A percentile compares a stretch with the other conserved stretches of the same genome.
These are phyloP conservation scores for Stagonosporopsis rhizophila DNA, from an alignment of 2,329 filamentous ascomycete genomes.

Conservation along the genomic window DNA sequence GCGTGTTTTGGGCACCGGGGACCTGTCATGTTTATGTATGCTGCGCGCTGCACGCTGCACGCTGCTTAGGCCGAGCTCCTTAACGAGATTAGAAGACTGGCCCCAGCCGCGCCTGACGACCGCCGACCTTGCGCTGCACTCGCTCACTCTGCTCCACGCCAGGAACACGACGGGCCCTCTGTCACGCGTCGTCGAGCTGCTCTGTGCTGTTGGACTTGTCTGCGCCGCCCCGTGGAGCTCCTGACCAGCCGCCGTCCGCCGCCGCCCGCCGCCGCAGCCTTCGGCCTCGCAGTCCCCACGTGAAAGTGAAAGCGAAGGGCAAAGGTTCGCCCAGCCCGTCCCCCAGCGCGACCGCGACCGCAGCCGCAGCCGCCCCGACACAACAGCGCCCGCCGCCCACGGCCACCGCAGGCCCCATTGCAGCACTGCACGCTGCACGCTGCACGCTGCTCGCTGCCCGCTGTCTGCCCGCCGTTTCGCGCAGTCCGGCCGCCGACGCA, in stretches of 20 bases:
- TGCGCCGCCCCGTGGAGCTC: neutral
- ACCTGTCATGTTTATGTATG: slow-evolving; percentile 13
- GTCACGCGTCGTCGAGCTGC: neutral
- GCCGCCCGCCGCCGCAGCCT: neutral
- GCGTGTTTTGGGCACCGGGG: slow-evolving; percentile 4
- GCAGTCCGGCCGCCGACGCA: neutral
- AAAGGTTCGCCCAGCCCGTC: neutral
- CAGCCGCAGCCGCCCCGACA: slow-evolving; percentile 3
- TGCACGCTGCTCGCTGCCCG: slow-evolving; percentile 8
- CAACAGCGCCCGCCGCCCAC: slow-evolving; percentile 9
- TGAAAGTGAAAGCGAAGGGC: slow-evolving; percentile 17
- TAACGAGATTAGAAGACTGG: slow-evolving; percentile 15
- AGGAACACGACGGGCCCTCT: slow-evolving; percentile 25
- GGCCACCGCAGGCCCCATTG: slow-evolving; percentile 10
- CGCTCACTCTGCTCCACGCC: slow-evolving; percentile 35
- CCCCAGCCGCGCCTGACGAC: slow-evolving; percentile 40
- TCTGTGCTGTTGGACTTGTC: too few relatives aligned
- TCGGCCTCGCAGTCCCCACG: too few relatives aligned
- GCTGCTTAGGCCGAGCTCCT: slow-evolving; percentile 2
- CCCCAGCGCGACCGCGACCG: slow-evolving; percentile 10
- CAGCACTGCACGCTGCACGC: slow-evolving; percentile 12
- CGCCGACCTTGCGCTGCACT: slow-evolving; percentile 11
- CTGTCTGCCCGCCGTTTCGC: neutral
- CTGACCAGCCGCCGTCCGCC: neutral
- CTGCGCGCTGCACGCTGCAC: slow-evolving; percentile 25